phyloP scores from a whole-genome alignment of 768 basidiomycete species.

The Paxillus ammoniavirescens region DNA sequence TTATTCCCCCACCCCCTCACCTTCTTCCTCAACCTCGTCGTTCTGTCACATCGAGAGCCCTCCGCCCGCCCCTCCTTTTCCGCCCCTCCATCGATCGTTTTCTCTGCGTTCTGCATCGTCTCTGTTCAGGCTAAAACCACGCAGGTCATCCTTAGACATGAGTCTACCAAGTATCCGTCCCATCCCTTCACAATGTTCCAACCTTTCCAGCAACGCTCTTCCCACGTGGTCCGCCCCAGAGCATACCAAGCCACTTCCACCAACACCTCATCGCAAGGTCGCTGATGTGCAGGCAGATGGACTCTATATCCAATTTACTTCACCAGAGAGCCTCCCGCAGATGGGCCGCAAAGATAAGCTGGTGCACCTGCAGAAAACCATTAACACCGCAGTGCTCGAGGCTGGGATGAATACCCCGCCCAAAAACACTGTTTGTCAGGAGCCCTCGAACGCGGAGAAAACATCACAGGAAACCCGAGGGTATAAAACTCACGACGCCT shows the following conservation, averaged over 20 bases:
- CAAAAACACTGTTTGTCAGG: constrained; percentile 2
- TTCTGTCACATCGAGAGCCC: constrained; percentile 28
- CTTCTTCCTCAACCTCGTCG: constrained; percentile 21
- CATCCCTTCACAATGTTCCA: neutral
- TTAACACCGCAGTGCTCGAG: constrained; percentile 36
- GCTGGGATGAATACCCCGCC: constrained; percentile 41
- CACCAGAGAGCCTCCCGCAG: neutral
- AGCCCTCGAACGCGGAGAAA: neutral
- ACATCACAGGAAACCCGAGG: constrained; percentile 3
- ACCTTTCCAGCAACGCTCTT: neutral
- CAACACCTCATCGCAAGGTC: constrained; percentile 3
- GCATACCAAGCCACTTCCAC: constrained; percentile 18
- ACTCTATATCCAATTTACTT: constrained; percentile 25
- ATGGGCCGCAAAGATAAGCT: constrained; percentile 23
- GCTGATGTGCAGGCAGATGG: constrained; percentile 16
- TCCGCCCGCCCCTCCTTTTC: constrained; percentile 9
- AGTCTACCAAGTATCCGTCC: neutral
- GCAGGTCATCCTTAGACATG: neutral
- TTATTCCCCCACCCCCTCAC: constrained; percentile 2
- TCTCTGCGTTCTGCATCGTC: constrained; percentile 18
- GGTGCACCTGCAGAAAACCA: constrained; percentile 33
- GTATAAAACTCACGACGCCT: constrained; percentile 23
- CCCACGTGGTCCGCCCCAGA: constrained; percentile 6
- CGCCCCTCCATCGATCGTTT: constrained; percentile 11
- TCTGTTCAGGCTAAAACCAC: constrained; percentile 25